phyloP scores from a whole-genome alignment of 768 basidiomycete species.

The Leccinum ochraceum region DNA sequence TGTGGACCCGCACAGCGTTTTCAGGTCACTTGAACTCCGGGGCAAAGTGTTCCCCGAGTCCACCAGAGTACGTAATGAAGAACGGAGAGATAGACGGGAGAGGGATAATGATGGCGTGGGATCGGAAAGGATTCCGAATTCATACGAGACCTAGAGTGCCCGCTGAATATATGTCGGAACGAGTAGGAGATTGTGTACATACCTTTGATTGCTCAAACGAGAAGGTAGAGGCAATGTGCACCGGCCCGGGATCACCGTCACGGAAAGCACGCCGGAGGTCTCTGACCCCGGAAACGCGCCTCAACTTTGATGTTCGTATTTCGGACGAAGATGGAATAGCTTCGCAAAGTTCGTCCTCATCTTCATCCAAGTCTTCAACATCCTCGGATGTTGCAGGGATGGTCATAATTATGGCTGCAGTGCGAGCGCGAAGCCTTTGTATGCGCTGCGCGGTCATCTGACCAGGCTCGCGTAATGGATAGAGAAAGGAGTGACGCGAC shows the following conservation, averaged over 20 bases:
- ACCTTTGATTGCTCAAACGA: slow-evolving; percentile 21
- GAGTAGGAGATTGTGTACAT: not conserved
- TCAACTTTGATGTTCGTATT: slow-evolving; percentile 16
- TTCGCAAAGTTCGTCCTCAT: slow-evolving; percentile 4
- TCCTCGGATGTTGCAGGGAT: slow-evolving; percentile 31
- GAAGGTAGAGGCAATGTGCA: slow-evolving; percentile 9
- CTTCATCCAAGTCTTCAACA: not conserved
- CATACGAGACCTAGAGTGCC: slow-evolving; percentile 19
- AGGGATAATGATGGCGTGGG: slow-evolving; percentile 7
- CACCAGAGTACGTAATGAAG: slow-evolving; percentile 29
- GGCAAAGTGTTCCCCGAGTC: slow-evolving; percentile 9
- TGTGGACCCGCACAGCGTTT: slow-evolving; percentile 21
- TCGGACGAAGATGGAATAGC: not conserved
- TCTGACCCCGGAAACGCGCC: slow-evolving; percentile 24
- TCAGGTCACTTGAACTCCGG: slow-evolving; percentile 13
- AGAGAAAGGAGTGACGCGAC: slow-evolving; percentile 14
- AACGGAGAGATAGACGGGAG: slow-evolving; percentile 17
- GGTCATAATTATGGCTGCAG: slow-evolving; percentile 26
- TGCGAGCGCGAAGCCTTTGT: slow-evolving; percentile 30
- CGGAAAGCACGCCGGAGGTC: slow-evolving; percentile 30
- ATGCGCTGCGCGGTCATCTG: slow-evolving; percentile 27
- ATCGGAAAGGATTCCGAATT: slow-evolving; percentile 21
- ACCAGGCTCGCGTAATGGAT: slow-evolving; percentile 25
- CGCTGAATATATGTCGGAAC: slow-evolving; percentile 1
- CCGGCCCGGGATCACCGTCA: slow-evolving; percentile 8